phyloP scores from a whole-genome alignment of 2,329 filamentous ascomycete genomes.

The Colletotrichum graminicola region DNA sequence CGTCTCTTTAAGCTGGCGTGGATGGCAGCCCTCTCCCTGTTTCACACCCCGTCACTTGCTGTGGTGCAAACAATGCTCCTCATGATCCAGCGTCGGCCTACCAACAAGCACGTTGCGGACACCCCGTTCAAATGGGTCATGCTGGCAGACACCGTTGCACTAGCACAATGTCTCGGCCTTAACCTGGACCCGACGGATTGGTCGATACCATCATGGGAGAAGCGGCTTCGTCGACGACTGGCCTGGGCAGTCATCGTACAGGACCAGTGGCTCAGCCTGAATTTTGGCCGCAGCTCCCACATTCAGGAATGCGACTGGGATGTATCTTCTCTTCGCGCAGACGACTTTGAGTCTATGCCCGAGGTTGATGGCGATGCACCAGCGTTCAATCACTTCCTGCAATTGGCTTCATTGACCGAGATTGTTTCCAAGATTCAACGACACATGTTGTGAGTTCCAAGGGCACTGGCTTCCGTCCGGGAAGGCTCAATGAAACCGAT shows the following conservation, averaged over 20 bases:
- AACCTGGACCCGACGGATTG: slow-evolving; percentile 26
- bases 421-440: slow-evolving; percentile 34
- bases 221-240: slow-evolving; percentile 22
- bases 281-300: slow-evolving; percentile 28
- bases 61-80: slow-evolving; percentile 33
- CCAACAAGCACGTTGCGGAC: slow-evolving; percentile 33
- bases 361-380: background rate
- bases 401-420: slow-evolving; percentile 20
- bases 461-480: rapidly evolving
- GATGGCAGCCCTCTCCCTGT: slow-evolving; percentile 21
- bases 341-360: slow-evolving; percentile 2
- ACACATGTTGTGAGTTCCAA: slow-evolving; percentile 24
- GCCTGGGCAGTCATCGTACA: slow-evolving; percentile 32
- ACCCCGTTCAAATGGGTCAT: slow-evolving; percentile 39
- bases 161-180: slow-evolving; percentile 25
- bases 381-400: slow-evolving; percentile 18
- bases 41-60: slow-evolving; percentile 28
- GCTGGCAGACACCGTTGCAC: slow-evolving; percentile 30
- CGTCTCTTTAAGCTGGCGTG: slow-evolving; percentile 31
- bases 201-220: slow-evolving; percentile 32
- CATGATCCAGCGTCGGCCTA: slow-evolving; percentile 32
- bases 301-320: slow-evolving; percentile 37
- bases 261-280: slow-evolving; percentile 30
- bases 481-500: no score
- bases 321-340: background rate